A percentile compares a stretch with the other conserved stretches of the same genome.
These are phyloP conservation scores for Brassica rapa DNA, from an alignment of 345 rosid genomes.

Conservation along the genomic window DNA sequence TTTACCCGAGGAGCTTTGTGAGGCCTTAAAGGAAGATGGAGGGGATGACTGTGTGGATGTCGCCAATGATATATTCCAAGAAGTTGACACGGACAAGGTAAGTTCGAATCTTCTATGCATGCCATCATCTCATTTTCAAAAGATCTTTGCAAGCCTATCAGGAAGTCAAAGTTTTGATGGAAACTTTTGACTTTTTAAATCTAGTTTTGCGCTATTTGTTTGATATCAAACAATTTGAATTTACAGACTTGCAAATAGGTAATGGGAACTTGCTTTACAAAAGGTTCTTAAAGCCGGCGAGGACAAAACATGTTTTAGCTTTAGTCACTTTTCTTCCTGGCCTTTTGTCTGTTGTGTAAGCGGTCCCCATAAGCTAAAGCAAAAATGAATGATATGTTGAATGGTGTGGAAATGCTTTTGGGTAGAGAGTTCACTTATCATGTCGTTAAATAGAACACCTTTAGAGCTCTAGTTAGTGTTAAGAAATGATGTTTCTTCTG, in stretches of 20 bases:
- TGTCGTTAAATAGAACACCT: neutral
- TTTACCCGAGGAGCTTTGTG: slow-evolving; percentile 86
- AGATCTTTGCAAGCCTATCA: slow-evolving; percentile 13
- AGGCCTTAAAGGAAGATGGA: slow-evolving; percentile 94
- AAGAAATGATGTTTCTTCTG: slow-evolving; percentile 9
- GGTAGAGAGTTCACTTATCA: neutral
- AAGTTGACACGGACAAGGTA: slow-evolving; percentile 99
- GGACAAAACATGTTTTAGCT: slow-evolving; percentile 30
- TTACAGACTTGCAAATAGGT: slow-evolving; percentile 19
- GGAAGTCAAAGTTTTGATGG: slow-evolving; percentile 4
- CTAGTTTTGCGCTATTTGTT: slow-evolving; percentile 8
- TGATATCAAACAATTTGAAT: slow-evolving; percentile 17
- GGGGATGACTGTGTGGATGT: slow-evolving; percentile 86
- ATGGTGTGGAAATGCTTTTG: neutral
- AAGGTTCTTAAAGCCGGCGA: slow-evolving; percentile 27
- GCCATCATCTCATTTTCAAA: slow-evolving; percentile 4
- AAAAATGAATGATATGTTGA: slow-evolving; percentile 11
- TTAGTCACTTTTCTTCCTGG: neutral
- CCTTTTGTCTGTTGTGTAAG: slow-evolving; percentile 27
- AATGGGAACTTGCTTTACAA: slow-evolving; percentile 35
- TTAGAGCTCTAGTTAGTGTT: slow-evolving; percentile 4
- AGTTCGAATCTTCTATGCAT: slow-evolving; percentile 14
- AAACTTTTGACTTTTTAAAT: slow-evolving; percentile 19
- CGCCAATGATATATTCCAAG: slow-evolving; percentile 97
- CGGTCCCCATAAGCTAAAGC: slow-evolving; percentile 31